Evolutionary conservation across 2,329 filamentous ascomycete genomes (phyloP), one percentile per base, ranked within the genome.

Genomic region (Colletotrichum sansevieriae): DNA sequence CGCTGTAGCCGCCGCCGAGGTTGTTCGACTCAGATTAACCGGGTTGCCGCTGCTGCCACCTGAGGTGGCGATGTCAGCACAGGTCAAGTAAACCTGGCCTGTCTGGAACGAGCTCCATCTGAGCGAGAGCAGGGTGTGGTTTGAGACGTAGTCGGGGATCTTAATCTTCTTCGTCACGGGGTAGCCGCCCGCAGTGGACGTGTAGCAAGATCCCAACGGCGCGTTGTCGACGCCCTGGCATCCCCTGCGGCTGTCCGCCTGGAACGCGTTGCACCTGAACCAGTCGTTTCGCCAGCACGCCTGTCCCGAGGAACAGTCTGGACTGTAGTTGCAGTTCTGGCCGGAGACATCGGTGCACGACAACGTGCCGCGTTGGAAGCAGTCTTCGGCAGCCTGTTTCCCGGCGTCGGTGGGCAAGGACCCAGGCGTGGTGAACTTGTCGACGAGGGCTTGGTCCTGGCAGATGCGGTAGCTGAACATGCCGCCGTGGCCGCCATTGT

Each of bases 61-160:
- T 47, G 68, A 75, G 61, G 86, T 85, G 13, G 83, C 80, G 63
- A 87, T 85, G 71, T 87, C 84, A 2, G 85, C 84, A 70, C 85
- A 88, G 4, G 79, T 82, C 3, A 87, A 78, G 72, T 87, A 87
- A 8, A 87, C 79, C 75, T 88, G 85, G 0, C 79, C 78, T 0
- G 85, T 87, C 76, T 87, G 84, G 75, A 82, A 87, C 0, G 84
- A 82, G 75, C 87, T 87, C 85, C 85, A 87, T 65, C 83, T 82
- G 74, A 85, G 84, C 0, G 82, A 83, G 0, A 87, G 76, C 22
- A 87, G 76, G 0, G 85, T 88, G 71, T 87, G 85, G 58, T 82
- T 78, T 0, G 83, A 84, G 3, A 75, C 71, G 70, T 83, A 85
- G 44, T 85, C 77, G 1, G 85, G 84, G 33, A 87, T 79, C 74